Conservation (phyloP, 2,329 filamentous ascomycete genomes). For the Exophiala viscosa region DNA sequence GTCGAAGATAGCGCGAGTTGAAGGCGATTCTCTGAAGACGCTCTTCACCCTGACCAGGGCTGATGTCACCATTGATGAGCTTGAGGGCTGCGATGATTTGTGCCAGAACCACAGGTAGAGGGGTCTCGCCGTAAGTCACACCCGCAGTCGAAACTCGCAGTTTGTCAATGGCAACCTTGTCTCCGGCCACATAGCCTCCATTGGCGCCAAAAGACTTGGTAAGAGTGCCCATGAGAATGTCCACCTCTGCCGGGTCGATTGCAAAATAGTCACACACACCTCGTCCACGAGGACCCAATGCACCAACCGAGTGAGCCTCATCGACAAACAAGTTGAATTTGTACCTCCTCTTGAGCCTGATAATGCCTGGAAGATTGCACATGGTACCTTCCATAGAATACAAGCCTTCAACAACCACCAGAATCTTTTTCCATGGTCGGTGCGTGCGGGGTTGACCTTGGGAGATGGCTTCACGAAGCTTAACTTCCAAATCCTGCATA, state of each 20-base stretch:
- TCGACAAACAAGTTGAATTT: conserved; percentile 96
- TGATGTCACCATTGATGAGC: conserved; percentile 83
- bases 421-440: conserved; percentile 97
- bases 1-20: conserved; percentile 96
- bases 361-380: conserved; percentile 89
- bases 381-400: conserved; percentile 99
- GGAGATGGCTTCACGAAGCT: conserved; percentile 86
- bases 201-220: conserved; percentile 99
- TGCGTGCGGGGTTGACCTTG: conserved; percentile 98
- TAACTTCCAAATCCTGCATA: conserved; percentile 78
- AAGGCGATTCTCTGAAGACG: conserved; percentile 93
- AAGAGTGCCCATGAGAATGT: conserved; percentile 96
- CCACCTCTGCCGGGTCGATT: conserved; percentile 79
- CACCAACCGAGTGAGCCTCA: conserved; percentile 93
- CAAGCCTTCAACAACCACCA: conserved; percentile 91
- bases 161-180: conserved; percentile 89
- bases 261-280: conserved; percentile 98
- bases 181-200: conserved; percentile 87
- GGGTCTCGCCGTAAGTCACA: conserved; percentile 81
- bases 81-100: conserved; percentile 85
- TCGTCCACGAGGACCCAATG: conserved; percentile 79
- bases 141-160: conserved; percentile 81
- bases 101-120: conserved; percentile 79
- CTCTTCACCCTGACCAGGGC: conserved; percentile 90
- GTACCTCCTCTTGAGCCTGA: conserved; percentile 88